phyloP scores from a whole-genome alignment of 1,284 basidiomycete genomes.

The Leccinum ponderosum region DNA sequence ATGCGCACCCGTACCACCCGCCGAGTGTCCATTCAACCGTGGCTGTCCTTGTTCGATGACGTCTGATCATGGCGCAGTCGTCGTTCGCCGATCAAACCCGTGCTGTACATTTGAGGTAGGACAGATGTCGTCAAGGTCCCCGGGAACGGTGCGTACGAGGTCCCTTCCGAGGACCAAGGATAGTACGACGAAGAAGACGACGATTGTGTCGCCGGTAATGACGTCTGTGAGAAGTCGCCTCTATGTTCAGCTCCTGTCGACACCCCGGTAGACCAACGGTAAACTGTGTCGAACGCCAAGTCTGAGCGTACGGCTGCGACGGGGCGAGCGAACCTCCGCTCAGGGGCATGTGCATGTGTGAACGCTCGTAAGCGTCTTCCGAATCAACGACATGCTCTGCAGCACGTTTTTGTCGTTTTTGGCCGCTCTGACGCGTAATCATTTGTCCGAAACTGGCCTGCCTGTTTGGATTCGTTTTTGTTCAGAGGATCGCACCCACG shows the following conservation, averaged over 20 bases:
- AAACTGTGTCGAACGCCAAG: constrained; percentile 33
- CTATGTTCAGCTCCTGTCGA: too few relatives aligned
- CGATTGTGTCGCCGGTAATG: too few relatives aligned
- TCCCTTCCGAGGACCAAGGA: too few relatives aligned
- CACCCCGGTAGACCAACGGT: too few relatives aligned
- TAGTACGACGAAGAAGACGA: too few relatives aligned
- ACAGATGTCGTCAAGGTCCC: constrained; percentile 59
- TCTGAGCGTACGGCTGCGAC: constrained; percentile 25
- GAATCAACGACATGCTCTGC: constrained; percentile 36
- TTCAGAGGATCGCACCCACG: constrained; percentile 59
- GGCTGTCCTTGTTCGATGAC: constrained; percentile 15
- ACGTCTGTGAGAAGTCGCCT: too few relatives aligned
- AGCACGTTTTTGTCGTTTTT: constrained; percentile 36
- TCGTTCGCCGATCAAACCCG: constrained; percentile 56
- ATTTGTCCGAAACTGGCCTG: constrained; percentile 13
- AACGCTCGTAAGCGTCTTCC: constrained; percentile 34
- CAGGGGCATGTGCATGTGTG: constrained; percentile 20
- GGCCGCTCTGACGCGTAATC: constrained; percentile 38
- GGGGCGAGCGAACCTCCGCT: constrained; percentile 3
- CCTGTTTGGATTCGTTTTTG: constrained; percentile 23
- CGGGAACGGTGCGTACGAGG: too few relatives aligned
- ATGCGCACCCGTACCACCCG: constrained; percentile 11
- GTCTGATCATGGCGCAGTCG: constrained; percentile 13
- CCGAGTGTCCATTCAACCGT: constrained; percentile 18
- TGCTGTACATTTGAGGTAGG: constrained; percentile 70